Percentiles rank a stretch among this genome's conserved stretches.
phyloP scores from a whole-genome alignment of 2,329 filamentous ascomycete species.

The Macroventuria anomochaeta region DNA sequence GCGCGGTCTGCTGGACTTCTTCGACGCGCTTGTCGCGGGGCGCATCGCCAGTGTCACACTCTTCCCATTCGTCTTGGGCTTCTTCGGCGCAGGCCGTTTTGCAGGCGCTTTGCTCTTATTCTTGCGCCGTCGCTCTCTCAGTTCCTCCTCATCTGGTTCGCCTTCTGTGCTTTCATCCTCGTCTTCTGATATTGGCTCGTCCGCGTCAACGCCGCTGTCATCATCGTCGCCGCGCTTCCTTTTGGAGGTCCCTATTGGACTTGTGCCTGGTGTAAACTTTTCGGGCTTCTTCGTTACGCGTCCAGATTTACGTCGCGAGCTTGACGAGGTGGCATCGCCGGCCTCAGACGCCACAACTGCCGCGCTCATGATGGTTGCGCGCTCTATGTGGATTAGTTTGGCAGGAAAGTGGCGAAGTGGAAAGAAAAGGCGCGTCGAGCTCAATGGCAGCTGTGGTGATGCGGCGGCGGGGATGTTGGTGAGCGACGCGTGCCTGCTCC shows the following conservation, averaged over 20 bases:
- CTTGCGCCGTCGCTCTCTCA: slow-evolving; percentile 45
- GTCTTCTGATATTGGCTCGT: slow-evolving; percentile 36
- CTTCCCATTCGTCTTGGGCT: slow-evolving; percentile 62
- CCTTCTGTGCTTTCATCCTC: slow-evolving; percentile 44
- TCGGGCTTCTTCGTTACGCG: slow-evolving; percentile 50
- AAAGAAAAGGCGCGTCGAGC: slow-evolving; percentile 18
- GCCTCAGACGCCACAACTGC: slow-evolving; percentile 33
- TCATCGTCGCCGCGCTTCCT: slow-evolving; percentile 45
- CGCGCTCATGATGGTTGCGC: slow-evolving; percentile 43
- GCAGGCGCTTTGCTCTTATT: slow-evolving; percentile 37
- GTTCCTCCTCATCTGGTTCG: slow-evolving; percentile 50
- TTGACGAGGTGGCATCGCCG: slow-evolving; percentile 35
- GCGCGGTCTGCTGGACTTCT: slow-evolving; percentile 52
- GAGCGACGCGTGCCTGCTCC: slow-evolving; percentile 19
- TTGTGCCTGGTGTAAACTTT: slow-evolving; percentile 39
- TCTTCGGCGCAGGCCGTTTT: slow-evolving; percentile 56
- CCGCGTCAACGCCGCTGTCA: slow-evolving; percentile 40
- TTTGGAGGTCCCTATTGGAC: slow-evolving; percentile 42
- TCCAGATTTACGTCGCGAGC: slow-evolving; percentile 50
- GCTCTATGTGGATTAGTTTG: slow-evolving; percentile 12
- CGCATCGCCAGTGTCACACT: slow-evolving; percentile 62
- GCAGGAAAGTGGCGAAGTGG: slow-evolving; percentile 10
- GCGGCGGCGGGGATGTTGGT: slow-evolving; percentile 28
- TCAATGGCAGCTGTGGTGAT: slow-evolving; percentile 30
- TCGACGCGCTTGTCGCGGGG: slow-evolving; percentile 50